A percentile compares a stretch with the other conserved stretches of the same genome.
These are phyloP conservation scores for Harringtonia lauricola DNA, from an alignment of 2,329 filamentous ascomycete genomes.

Conservation along the genomic window DNA sequence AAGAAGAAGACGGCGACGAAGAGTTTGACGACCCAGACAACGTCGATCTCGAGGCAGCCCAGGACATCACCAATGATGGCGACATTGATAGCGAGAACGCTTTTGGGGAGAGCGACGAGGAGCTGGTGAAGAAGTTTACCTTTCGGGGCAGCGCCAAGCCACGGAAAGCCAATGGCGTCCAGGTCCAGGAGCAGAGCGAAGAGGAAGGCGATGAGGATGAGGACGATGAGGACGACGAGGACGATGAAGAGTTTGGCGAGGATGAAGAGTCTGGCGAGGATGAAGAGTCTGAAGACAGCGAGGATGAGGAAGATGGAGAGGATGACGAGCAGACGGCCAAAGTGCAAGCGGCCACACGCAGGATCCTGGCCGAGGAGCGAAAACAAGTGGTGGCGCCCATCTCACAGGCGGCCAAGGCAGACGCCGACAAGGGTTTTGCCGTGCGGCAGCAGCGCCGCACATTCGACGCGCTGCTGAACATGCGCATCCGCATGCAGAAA, in stretches of 20 bases:
- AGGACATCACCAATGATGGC: constrained; percentile 35
- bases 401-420: constrained; percentile 56
- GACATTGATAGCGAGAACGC: constrained; percentile 58
- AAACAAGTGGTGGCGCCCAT: constrained; percentile 52
- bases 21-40: constrained; percentile 45
- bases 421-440: constrained; percentile 74
- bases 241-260: constrained; percentile 15
- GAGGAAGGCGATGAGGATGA: constrained; percentile 29
- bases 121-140: constrained; percentile 64
- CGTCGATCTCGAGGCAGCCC: constrained; percentile 41
- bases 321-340: constrained; percentile 19
- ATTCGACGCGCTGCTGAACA: constrained; percentile 82
- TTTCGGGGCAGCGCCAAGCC: constrained; percentile 49
- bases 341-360: constrained; percentile 48
- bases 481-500: constrained; percentile 88
- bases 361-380: constrained; percentile 57
- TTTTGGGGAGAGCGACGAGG: constrained; percentile 75
- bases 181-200: constrained; percentile 18
- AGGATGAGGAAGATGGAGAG: constrained; percentile 22
- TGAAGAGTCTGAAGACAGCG: constrained; percentile 21
- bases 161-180: constrained; percentile 23
- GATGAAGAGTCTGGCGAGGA: constrained; percentile 20
- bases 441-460: constrained; percentile 76
- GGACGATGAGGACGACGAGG: constrained; percentile 34
- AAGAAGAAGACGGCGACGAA: constrained; percentile 20